Base-by-base conservation (phyloP, 176 grass and related monocot genomes). In the Cenchrus purpureus region DNA sequence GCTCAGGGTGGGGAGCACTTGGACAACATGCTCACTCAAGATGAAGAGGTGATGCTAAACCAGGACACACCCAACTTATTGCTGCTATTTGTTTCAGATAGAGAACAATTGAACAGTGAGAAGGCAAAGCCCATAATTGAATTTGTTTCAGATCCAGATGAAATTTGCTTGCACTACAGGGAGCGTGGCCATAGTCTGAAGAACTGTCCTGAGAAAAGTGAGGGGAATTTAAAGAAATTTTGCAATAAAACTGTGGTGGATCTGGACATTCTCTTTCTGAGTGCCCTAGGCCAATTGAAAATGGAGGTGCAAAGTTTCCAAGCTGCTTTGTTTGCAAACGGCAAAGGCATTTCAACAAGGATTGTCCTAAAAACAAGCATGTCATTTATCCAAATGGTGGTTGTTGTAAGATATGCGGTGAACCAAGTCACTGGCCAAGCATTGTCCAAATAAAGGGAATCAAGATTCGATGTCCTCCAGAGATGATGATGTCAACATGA, bases 341-440 rank as follows among this genome's bases (percentile, higher is more conserved):
- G 37, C 86, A 87, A 31, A 92, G 92, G 5, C 95, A 97, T 81
- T 89, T 95, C 61, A 97, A 92, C 76, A 95, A 95, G 67, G 81
- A 98, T 79, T 98, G 96, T 66, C 93, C 91, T 13, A 91, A 94
- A 88, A 94, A 89, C 68, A 89, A 79, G 31, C 89, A 95, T 72
- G 96, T 91, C 76, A 95, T 95, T 59, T 98, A 98, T 89, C 96
- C 96, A 76, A 98, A 98, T 91, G 97, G 93, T 79, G 93, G 97
- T 88, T 92, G 89, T 67, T 98, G 97, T 84, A 98, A 94, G 85
- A 83, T 88, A 85, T 98, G 97, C 72, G 97, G 93, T 67, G 97
- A 89, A 89, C 80, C 95, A 87, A 95, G 89, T 1, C 97, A 98
- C 76, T 98, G 81, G 97, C 97, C n/a, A 98, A 68, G 86, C n/a